Evolutionary conservation across 2,329 filamentous ascomycete genomes (phyloP).

Genomic region (Fusarium falciforme): DNA sequence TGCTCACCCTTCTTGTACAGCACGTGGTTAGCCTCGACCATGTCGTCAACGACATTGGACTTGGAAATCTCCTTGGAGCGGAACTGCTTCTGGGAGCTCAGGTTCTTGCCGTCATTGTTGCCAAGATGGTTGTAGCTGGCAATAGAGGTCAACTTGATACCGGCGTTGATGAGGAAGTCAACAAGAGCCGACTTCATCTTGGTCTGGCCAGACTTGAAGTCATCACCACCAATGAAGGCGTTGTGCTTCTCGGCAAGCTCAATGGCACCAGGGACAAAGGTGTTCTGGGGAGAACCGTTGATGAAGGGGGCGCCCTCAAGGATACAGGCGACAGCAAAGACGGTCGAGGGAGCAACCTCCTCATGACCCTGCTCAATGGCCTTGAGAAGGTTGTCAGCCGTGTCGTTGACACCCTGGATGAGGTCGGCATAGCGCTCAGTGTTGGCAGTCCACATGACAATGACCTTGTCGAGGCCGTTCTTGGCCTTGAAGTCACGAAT

Average conservation of each 20-base stretch:
- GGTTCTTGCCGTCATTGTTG: conserved; percentile 99
- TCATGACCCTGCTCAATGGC: conserved; percentile 88
- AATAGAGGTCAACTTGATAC: conserved; percentile 98
- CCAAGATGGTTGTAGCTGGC: conserved; percentile 99
- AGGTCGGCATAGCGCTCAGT: conserved; percentile 96
- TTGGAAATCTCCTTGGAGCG: conserved; percentile 99
- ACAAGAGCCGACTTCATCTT: conserved; percentile 99
- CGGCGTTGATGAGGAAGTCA: conserved; percentile 97
- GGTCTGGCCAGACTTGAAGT: conserved; percentile 99
- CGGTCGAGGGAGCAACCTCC: conserved; percentile 93
- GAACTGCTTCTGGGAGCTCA: conserved; percentile 98
- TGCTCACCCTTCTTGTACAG: conserved; percentile 94
- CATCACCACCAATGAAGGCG: conserved; percentile 95
- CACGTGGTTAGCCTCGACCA: conserved; percentile 95
- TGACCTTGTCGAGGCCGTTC: conserved; percentile 91
- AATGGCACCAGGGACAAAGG: conserved; percentile 93
- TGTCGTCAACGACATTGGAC: conserved; percentile 99
- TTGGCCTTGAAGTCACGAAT: conserved; percentile 93
- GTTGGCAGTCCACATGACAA: conserved; percentile 98
- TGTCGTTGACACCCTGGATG: conserved; percentile 91
- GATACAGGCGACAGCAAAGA: conserved; percentile 95
- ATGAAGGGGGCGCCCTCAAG: conserved; percentile 93
- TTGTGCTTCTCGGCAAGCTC: conserved; percentile 87
- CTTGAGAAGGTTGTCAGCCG: conserved; percentile 90
- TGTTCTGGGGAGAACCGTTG: conserved; percentile 99